Percentiles rank a stretch among this genome's conserved stretches.
These are phyloP conservation scores for Aspergillus mulundensis DNA, from an alignment of 495 filamentous ascomycete species.

Conservation along the genomic window DNA sequence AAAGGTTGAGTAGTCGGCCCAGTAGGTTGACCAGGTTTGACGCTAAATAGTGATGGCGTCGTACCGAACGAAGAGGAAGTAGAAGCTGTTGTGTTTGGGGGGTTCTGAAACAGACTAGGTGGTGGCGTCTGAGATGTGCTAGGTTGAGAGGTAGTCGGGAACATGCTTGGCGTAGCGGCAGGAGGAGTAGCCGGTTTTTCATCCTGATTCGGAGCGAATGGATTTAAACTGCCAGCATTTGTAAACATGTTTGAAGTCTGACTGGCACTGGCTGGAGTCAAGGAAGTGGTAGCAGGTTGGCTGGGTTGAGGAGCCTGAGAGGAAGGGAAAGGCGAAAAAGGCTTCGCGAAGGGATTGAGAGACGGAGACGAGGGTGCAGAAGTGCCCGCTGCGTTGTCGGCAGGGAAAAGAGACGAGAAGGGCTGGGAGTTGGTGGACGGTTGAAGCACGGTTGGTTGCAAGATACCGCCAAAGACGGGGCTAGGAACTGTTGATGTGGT, in stretches of 20 bases:
- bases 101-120: background rate
- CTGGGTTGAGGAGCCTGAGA: constrained; percentile 9
- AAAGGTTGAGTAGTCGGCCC: background rate
- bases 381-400: constrained; percentile 1
- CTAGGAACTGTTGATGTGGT: constrained; percentile 5
- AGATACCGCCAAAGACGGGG: constrained; percentile 13
- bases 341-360: constrained; percentile 20
- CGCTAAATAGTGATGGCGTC: background rate
- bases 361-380: constrained; percentile 1
- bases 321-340: constrained; percentile 19
- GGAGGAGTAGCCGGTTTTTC: background rate
- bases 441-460: constrained; percentile 12
- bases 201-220: constrained; percentile 1
- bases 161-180: background rate
- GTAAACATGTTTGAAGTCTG: background rate
- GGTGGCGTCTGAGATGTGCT: background rate
- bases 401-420: constrained; percentile 22
- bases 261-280: background rate
- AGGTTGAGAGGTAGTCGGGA: constrained; percentile 1
- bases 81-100: background rate
- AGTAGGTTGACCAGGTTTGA: background rate
- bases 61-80: constrained; percentile 8
- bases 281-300: background rate
- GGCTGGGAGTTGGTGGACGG: constrained; percentile 12
- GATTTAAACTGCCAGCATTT: background rate